These are phyloP conservation scores for Irpex sp. DNA, from an alignment of 1,284 basidiomycete species.

Conservation along the genomic window DNA sequence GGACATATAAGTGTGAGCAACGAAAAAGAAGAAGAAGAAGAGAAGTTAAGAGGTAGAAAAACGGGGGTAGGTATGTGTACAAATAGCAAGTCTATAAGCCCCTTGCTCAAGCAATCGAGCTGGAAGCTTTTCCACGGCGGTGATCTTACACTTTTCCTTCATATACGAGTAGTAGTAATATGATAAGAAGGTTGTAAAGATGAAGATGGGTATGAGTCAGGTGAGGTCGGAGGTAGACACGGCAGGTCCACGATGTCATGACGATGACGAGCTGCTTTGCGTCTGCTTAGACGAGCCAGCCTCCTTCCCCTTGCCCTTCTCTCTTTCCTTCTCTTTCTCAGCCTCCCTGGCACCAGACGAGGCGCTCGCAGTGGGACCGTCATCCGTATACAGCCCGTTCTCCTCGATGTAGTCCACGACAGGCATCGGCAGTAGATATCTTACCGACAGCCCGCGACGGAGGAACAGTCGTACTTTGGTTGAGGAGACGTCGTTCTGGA, in stretches of 20 bases:
- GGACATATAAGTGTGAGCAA: too few relatives aligned
- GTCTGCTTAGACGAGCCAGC: background rate
- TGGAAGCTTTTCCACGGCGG: too few relatives aligned
- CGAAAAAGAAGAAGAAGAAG: too few relatives aligned
- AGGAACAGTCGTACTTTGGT: constrained; percentile 93
- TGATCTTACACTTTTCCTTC: too few relatives aligned
- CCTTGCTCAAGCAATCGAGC: too few relatives aligned
- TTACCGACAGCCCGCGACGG: constrained; percentile 87
- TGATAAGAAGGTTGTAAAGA: background rate
- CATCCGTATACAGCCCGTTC: constrained; percentile 69
- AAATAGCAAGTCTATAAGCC: too few relatives aligned
- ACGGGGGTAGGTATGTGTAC: too few relatives aligned
- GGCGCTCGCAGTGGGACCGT: constrained; percentile 30
- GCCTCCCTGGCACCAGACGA: constrained; percentile 19
- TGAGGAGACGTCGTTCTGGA: constrained; percentile 97
- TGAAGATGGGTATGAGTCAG: background rate
- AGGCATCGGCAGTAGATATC: constrained; percentile 86
- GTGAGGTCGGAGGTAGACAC: background rate
- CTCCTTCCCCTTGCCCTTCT: constrained; percentile 21
- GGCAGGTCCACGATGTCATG: too few relatives aligned
- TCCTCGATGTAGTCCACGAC: constrained; percentile 96
- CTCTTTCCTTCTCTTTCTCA: constrained; percentile 42
- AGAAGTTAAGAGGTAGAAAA: too few relatives aligned
- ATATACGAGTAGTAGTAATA: too few relatives aligned
- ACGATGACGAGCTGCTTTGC: background rate